Evolutionary conservation across 768 basidiomycete genomes (phyloP).

Genomic region (Pleurotus ostreatus): DNA sequence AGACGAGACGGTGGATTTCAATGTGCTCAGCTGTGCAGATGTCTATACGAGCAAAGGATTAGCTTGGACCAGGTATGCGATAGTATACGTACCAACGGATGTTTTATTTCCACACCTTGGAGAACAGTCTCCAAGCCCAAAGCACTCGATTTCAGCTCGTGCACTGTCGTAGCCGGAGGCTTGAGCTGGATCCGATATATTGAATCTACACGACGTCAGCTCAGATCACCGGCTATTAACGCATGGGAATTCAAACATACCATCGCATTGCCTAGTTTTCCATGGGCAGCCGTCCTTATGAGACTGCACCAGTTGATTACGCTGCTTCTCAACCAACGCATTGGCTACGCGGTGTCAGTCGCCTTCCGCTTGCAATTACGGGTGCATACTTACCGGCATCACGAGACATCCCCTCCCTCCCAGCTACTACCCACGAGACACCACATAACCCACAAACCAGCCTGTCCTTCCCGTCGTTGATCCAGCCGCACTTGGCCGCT

Average conservation of each 20-base stretch:
- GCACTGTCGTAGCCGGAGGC: constrained; percentile 58
- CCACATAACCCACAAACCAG: constrained; percentile 69
- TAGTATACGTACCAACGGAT: constrained; percentile 59
- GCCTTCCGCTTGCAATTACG: constrained; percentile 10
- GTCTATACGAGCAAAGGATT: constrained; percentile 37
- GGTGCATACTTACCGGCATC: constrained; percentile 67
- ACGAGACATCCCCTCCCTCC: constrained; percentile 64
- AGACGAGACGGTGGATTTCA: constrained; percentile 43
- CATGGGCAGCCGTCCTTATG: constrained; percentile 86
- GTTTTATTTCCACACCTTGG: constrained; percentile 54
- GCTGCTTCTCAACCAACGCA: constrained; percentile 72
- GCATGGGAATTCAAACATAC: constrained; percentile 33
- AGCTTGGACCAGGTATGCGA: neutral
- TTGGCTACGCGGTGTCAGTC: constrained; percentile 44
- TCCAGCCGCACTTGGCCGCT: constrained; percentile 80
- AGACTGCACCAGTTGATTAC: constrained; percentile 53
- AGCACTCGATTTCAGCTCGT: constrained; percentile 56
- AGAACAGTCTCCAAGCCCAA: constrained; percentile 47
- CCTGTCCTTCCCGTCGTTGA: constrained; percentile 78
- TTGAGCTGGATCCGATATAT: constrained; percentile 75
- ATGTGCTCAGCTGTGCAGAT: constrained; percentile 47
- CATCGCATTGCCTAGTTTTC: constrained; percentile 76
- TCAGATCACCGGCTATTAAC: too few species aligned
- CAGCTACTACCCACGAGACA: constrained; percentile 70
- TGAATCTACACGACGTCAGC: constrained; percentile 35